These are phyloP conservation scores for Fusarium pininemorale DNA, from an alignment of 2,329 filamentous ascomycete genomes.

Conservation along the genomic window DNA sequence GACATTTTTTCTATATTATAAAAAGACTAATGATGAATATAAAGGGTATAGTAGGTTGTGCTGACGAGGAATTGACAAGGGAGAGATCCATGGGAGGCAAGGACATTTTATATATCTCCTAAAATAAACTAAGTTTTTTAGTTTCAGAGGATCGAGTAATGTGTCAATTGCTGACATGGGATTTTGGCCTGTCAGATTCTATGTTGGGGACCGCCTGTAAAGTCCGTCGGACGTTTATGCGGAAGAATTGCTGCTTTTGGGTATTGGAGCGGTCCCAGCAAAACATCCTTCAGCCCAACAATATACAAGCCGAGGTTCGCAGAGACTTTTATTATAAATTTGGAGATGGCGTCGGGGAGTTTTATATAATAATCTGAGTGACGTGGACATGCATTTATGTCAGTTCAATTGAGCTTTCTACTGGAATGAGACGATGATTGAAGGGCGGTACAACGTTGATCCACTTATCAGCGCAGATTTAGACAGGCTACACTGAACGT, in stretches of 20 bases:
- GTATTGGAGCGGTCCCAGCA: constrained; percentile 4
- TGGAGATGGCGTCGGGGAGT: neutral
- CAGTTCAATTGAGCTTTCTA: neutral
- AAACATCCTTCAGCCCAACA: constrained; percentile 10
- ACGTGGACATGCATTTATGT: neutral
- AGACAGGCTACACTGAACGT: neutral
- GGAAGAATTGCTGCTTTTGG: constrained; percentile 17
- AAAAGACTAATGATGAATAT: neutral
- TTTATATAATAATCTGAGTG: neutral
- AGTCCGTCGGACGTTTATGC: constrained; percentile 15
- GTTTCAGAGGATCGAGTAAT: neutral
- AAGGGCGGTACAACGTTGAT: neutral
- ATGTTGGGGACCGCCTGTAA: constrained; percentile 4
- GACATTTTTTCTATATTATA: constrained; percentile 22
- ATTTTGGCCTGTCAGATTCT: neutral
- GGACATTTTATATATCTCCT: constrained; percentile 1
- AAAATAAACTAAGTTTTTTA: neutral
- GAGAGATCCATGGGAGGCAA: neutral
- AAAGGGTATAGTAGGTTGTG: neutral
- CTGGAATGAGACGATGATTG: neutral
- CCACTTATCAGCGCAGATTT: neutral
- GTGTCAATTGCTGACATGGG: constrained; percentile 1
- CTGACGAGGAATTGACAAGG: neutral
- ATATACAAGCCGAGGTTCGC: neutral
- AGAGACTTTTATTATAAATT: neutral